Conservation (phyloP, 2,329 filamentous ascomycete genomes). For the Fusarium nisikadoi region DNA sequence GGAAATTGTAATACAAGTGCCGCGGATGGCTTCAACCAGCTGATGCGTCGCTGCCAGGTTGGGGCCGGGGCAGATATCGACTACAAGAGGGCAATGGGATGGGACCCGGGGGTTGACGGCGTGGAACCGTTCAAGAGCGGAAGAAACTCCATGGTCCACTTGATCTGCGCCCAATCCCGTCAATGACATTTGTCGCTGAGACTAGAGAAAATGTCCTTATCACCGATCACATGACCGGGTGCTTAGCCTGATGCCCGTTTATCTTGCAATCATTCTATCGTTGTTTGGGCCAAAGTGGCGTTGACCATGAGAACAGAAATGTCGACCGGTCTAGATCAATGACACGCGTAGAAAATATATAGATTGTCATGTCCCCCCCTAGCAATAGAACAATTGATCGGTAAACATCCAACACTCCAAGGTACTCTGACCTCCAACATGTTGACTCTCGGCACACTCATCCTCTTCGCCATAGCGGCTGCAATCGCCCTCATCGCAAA, state of each 20-base stretch:
- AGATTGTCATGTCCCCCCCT: background rate
- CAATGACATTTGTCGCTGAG: constrained; percentile 1
- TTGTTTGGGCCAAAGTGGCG: constrained; percentile 4
- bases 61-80: background rate
- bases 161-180: constrained; percentile 10
- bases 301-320: background rate
- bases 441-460: constrained; percentile 15
- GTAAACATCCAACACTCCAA: background rate
- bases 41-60: constrained; percentile 20
- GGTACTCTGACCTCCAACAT: constrained; percentile 1
- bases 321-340: background rate
- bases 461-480: constrained; percentile 13
- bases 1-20: constrained; percentile 27
- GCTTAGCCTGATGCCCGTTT: constrained; percentile 12
- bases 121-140: constrained; percentile 21
- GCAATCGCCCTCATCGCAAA: constrained; percentile 1
- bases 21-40: constrained; percentile 23
- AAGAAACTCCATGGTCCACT: constrained; percentile 17
- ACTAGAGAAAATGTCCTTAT: constrained; percentile 4
- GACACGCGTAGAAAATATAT: constrained; percentile 8
- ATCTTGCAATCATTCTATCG: constrained; percentile 1
- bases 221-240: constrained; percentile 38
- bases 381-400: background rate
- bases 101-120: constrained; percentile 24
- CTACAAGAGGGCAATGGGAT: constrained; percentile 1